These are phyloP conservation scores for Sarocladium strictum DNA, from an alignment of 2,329 filamentous ascomycete genomes.

Conservation along the genomic window DNA sequence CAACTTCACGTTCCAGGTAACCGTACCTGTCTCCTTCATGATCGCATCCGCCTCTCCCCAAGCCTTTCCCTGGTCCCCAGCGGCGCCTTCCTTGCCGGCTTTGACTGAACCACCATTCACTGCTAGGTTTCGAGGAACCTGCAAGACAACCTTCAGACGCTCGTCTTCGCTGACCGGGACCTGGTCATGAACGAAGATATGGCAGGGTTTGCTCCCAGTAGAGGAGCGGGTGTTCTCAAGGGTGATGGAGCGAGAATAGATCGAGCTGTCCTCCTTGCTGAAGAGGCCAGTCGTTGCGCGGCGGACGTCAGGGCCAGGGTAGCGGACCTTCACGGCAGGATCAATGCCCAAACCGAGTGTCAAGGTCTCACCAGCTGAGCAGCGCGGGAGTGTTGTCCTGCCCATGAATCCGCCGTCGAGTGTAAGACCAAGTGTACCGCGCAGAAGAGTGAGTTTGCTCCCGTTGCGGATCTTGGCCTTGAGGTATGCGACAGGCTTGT, in stretches of 20 bases:
- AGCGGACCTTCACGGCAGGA: slow-evolving; percentile 47
- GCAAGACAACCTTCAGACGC: slow-evolving; percentile 44
- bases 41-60: slow-evolving; percentile 50
- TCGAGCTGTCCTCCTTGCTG: slow-evolving; percentile 43
- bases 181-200: slow-evolving; percentile 51
- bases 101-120: slow-evolving; percentile 10
- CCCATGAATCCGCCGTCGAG: slow-evolving; percentile 60
- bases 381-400: slow-evolving; percentile 47
- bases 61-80: slow-evolving; percentile 31
- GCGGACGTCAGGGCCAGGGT: slow-evolving; percentile 49
- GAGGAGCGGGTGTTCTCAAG: slow-evolving; percentile 43
- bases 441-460: slow-evolving; percentile 49
- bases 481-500: slow-evolving; percentile 53
- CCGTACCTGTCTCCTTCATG: slow-evolving; percentile 51
- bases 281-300: slow-evolving; percentile 46
- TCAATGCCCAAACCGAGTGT: slow-evolving; percentile 53
- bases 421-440: slow-evolving; percentile 49
- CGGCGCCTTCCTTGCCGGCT: not conserved
- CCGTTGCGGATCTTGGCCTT: slow-evolving; percentile 51
- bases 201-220: slow-evolving; percentile 17
- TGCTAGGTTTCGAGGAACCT: slow-evolving; percentile 41
- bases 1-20: slow-evolving; percentile 52
- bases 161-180: slow-evolving; percentile 58
- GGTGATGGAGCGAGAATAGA: slow-evolving; percentile 42
- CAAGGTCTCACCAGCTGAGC: slow-evolving; percentile 45